Evolutionary conservation across 768 basidiomycete genomes (phyloP).

Genomic region (Tricholoma hemisulphureum): DNA sequence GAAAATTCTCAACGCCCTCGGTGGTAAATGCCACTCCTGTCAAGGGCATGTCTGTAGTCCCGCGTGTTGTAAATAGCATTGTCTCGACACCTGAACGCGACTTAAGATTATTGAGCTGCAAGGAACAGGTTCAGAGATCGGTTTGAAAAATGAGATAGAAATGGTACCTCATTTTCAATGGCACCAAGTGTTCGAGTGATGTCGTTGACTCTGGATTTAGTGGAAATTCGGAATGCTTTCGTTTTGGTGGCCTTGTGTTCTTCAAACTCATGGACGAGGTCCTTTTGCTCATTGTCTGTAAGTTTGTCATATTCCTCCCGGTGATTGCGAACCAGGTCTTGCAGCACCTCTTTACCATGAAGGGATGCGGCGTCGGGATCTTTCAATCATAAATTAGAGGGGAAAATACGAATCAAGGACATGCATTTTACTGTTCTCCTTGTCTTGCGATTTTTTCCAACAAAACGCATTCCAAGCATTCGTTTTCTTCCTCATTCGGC

Average conservation of each 20-base stretch:
- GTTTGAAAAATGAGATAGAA: neutral
- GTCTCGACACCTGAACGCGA: conserved; percentile 13
- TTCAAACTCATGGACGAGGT: conserved; percentile 9
- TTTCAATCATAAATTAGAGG: too few species aligned
- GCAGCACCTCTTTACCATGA: neutral
- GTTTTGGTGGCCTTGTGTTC: conserved; percentile 11
- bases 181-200: conserved; percentile 8
- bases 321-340: conserved; percentile 5
- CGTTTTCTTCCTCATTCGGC: too few species aligned
- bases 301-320: conserved; percentile 1
- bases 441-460: too few species aligned
- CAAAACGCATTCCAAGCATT: too few species aligned
- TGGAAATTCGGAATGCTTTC: conserved; percentile 2
- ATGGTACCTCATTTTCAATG: conserved; percentile 12
- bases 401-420: too few species aligned
- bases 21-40: conserved; percentile 10
- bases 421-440: too few species aligned
- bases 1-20: conserved; percentile 11
- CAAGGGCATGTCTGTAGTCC: conserved; percentile 7
- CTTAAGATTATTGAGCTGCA: conserved; percentile 13
- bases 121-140: neutral
- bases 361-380: too few species aligned
- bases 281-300: neutral
- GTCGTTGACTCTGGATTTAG: conserved; percentile 11
- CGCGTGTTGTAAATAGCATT: conserved; percentile 12